phyloP scores from a whole-genome alignment of 805 yeast species.

The Kuraishia ogatae region DNA sequence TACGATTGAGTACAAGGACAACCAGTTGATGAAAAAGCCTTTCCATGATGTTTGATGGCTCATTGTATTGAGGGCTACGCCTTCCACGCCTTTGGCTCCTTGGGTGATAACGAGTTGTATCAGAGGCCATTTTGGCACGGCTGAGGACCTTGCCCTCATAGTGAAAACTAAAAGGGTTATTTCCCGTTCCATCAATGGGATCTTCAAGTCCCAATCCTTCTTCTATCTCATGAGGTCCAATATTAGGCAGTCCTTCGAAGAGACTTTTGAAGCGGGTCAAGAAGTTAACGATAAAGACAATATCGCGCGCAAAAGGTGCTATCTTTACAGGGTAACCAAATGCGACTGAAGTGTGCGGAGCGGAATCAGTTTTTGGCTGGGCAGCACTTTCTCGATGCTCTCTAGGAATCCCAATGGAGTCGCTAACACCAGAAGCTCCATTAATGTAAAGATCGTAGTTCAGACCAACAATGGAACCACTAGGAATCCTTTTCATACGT shows the following conservation, averaged over 20 bases:
- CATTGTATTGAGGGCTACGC: not conserved
- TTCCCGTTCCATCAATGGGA: not conserved
- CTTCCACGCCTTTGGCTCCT: not conserved
- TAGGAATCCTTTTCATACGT: not conserved
- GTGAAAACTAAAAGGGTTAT: not conserved
- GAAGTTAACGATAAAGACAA: constrained; percentile 1
- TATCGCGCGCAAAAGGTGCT: constrained; percentile 2
- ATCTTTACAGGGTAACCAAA: constrained; percentile 3
- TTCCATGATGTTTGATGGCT: not conserved
- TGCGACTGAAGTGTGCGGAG: not conserved
- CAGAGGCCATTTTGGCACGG: not conserved
- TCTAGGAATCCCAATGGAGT: not conserved
- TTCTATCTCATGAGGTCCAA: constrained; percentile 2
- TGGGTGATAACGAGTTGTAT: no score
- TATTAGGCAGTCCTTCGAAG: not conserved
- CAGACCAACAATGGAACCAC: not conserved
- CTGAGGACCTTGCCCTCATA: not conserved
- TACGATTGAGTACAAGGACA: not conserved
- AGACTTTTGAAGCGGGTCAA: not conserved
- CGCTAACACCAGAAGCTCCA: not conserved
- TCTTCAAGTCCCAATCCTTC: constrained; percentile 2
- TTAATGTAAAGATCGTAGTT: not conserved
- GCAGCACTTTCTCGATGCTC: not conserved
- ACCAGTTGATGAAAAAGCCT: not conserved
- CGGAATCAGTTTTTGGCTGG: not conserved